Evolutionary conservation across 768 basidiomycete species (phyloP), one percentile per base, ranked within the genome.

Genomic region (Mycena crocata): DNA sequence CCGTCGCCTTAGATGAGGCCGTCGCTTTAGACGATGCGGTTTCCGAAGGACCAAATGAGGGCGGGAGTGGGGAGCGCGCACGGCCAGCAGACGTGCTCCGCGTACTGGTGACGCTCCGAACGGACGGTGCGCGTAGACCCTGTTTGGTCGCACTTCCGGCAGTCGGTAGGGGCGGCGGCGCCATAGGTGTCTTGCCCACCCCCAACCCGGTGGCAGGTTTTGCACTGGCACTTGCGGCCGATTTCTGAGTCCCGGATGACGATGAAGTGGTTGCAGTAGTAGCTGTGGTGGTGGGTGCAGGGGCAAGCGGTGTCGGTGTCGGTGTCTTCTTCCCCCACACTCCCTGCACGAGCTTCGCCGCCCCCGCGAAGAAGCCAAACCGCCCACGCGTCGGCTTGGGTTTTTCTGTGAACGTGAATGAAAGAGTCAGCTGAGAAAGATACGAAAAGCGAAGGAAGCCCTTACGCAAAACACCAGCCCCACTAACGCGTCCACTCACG

Each of bases 331-430:
- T 85, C 10, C 81, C 89, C 91, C 91, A 93, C 1, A 94, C 91
- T 68, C 85, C 91, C 71, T 85, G 82, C 5, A 93, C 92, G 4
- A 93, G 79, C 0, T 87, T 86, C 75, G 92, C 93, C 10, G 93
- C 89, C 21, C 85, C 89, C 24, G 89, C 84, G 8, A 94, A 76
- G 80, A 94, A 92, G 1, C 91, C 93, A 63, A 92, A 88, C 39
- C 87, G 51, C 8, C 64, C 63, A 9, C 67, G 86, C 5, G 87
- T 79, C 6, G 77, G 75, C 72, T 81, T 80, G 4, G 79, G 79
- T 79, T 83, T 82, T 23, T 73, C 81, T 82, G 50, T 21, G 57
- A 48, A 57, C 82, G 50, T 21, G 57, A 48, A 57, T 26, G 32
- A 64, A 54, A 51, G 1, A 40, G 37, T 68, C 45, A 64, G 54